Evolutionary conservation across 78 protist species (phyloP).

Genomic region (Dictyostelium firmibasis): DNA sequence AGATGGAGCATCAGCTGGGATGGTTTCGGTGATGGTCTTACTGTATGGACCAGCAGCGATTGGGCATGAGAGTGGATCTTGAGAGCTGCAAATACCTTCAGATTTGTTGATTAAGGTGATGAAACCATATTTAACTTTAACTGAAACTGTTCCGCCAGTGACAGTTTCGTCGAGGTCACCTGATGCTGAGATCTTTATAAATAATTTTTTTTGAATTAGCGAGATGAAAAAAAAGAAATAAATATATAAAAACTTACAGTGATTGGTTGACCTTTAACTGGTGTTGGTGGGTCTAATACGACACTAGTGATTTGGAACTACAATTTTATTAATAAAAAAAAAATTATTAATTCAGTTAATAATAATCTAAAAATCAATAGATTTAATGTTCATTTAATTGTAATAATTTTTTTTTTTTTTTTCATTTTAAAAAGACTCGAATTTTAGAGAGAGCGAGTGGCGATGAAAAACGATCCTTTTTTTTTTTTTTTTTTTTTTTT

Average conservation of each 20-base stretch:
- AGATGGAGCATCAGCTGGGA: slow-evolving; percentile 47
- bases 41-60: slow-evolving; percentile 20
- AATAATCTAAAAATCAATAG: no score
- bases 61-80: slow-evolving; percentile 34
- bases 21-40: neutral
- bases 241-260: neutral
- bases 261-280: slow-evolving; percentile 35
- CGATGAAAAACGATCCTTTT: no score
- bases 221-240: neutral
- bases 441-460: no score
- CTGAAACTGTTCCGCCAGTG: slow-evolving; percentile 16
- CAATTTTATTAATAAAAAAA: neutral
- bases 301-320: slow-evolving; percentile 33
- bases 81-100: neutral
- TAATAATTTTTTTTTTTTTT: no score
- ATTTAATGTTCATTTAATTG: neutral
- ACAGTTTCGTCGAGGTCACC: slow-evolving; percentile 28
- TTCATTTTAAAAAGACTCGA: no score
- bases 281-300: neutral
- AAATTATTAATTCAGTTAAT: slow-evolving; percentile 2
- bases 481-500: no score
- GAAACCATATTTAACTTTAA: slow-evolving; percentile 55
- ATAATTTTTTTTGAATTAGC: no score
- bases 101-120: slow-evolving; percentile 12
- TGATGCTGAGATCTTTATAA: neutral